Evolutionary conservation across 345 rosid species (phyloP).

Genomic region (Pseudoturritis turrita): DNA sequence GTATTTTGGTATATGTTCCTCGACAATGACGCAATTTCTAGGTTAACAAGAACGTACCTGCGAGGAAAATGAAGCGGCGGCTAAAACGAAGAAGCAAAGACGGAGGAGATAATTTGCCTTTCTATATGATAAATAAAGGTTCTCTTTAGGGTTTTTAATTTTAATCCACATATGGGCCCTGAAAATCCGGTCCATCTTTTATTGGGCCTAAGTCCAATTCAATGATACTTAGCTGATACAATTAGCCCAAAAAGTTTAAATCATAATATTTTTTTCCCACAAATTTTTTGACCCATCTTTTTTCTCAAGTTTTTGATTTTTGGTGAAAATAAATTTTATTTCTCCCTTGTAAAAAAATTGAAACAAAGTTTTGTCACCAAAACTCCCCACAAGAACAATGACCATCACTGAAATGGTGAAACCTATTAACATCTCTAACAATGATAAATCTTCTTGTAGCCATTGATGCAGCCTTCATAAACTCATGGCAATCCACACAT

Average conservation of each 20-base stretch:
- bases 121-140: constrained; percentile 8
- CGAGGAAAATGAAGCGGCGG: constrained; percentile 21
- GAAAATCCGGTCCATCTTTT: not conserved
- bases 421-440: constrained; percentile 63
- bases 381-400: constrained; percentile 65
- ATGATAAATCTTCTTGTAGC: constrained; percentile 46
- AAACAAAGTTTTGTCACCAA: constrained; percentile 43
- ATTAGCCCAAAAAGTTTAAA: not conserved
- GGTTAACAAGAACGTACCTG: constrained; percentile 13
- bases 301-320: no score
- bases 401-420: constrained; percentile 66
- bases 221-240: no score
- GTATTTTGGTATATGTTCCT: not conserved
- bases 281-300: no score
- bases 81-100: not conserved
- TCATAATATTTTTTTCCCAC: no score
- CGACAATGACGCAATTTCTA: not conserved
- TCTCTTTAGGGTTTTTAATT: constrained; percentile 18
- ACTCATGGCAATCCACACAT: constrained; percentile 77
- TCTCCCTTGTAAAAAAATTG: not conserved
- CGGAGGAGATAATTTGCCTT: not conserved
- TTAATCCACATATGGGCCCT: not conserved
- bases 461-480: constrained; percentile 61
- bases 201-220: not conserved
- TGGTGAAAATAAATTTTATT: no score